Base-by-base conservation (phyloP, 2,329 filamentous ascomycete genomes). In the Calonectria pseudoreteaudii region DNA sequence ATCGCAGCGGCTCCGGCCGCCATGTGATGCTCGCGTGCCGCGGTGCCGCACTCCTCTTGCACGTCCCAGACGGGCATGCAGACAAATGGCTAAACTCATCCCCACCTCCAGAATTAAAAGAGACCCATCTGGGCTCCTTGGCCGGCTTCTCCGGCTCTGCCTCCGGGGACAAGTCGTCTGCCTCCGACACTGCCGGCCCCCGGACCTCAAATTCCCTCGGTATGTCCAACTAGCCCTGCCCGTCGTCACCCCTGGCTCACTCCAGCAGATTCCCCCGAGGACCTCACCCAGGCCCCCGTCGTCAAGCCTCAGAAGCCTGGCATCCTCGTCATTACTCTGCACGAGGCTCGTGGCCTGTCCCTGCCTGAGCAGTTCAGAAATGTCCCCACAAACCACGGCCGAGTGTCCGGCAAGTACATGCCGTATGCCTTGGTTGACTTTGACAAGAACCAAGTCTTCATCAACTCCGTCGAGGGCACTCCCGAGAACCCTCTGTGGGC, bases 401-500 rank as follows among this genome's bases (percentile, higher is more conserved):
- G 96, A 81, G 96, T 98, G 81, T 97, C 95, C 44, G 96, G 95
- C 81, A 98, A 98, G 86, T 97, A 98, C 84, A 93, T 98, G 83
- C 96, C 96, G 0, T 98, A 98, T 82, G 96, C 96, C 47, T 91
- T 98, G 28, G 91, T 98, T 73, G 96, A 98, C 86, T 98, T 98
- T 85, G 96, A 98, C 87, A 98, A 98, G 88, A 93, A 98, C 78
- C 96, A 98, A 85, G 95, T 98, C 68, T 98, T 98, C 83, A 95
- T 98, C 85, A 98, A 98, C 86, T 95, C 96, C 14, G 95, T 98
- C 53, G 96, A 96, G 62, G 96, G 96, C 71, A 95, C 91, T 49
- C 96, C 96, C 9, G 95, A 98, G 85, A 97, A 97, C 83, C 96
- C 96, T 0, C 88, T 98, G 0, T 98, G 96, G 95, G 95, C 96